Evolutionary conservation across 768 basidiomycete genomes (phyloP), one percentile per base, ranked within the genome.

Genomic region (Russula lepida): DNA sequence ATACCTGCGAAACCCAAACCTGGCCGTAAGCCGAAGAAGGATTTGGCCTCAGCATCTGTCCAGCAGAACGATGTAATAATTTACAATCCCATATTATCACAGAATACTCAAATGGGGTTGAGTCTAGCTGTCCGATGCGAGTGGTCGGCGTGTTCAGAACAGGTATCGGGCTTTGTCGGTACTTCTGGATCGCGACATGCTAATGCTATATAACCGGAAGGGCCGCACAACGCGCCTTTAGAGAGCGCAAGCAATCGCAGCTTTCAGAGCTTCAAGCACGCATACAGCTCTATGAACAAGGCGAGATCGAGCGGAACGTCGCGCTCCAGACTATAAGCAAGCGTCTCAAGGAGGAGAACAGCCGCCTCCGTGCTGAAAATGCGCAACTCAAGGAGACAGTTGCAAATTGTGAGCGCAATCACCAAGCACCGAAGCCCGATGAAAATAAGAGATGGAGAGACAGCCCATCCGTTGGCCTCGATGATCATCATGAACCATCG

Each of bases 201-300:
- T 59, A 53, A 56, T 57, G 7, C 47, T 11, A 33, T 37, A n/a
- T 54, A 44, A 17, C 50, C 43, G 43, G 41, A 67, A 92, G 92
- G 69, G 89, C 88, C 32, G 91, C 91, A 13, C 92, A 94, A 70
- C 86, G 92, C 39, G 91, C 92, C 13, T 93, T 94, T 73, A 82
- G 92, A 51, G 92, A 93, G 69, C 83, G 92, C 62, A 93, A 90
- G 73, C 90, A 93, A 70, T 84, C 87, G 4, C 91, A 92, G 68
- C 85, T 94, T 37, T 84, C 88, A 9, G 91, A 92, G 64, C 80
- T 94, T 37, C 91, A 94, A 73, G 86, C 90, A 53, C 88, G 90
- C 50, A 77, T 94, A 54, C 85, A 88, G 64, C 82, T 82, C 21
- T 93, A 92, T 67, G 91, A 94, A 70, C 88, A 90, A 70, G 92